These are phyloP conservation scores for Phialophora chinensis DNA, from an alignment of 2,329 filamentous ascomycete species.

Conservation along the genomic window DNA sequence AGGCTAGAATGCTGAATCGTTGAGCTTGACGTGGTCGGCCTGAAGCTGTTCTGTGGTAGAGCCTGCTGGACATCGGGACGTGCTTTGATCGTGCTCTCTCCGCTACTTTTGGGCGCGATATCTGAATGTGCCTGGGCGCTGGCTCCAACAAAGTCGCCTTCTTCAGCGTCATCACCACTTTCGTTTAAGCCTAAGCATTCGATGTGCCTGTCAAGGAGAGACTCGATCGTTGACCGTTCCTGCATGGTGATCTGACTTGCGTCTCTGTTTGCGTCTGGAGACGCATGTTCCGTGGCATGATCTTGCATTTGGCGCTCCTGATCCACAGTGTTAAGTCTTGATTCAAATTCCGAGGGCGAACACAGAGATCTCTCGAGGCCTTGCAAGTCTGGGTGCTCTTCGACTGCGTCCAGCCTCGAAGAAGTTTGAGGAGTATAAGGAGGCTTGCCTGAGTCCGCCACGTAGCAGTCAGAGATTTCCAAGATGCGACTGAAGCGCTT, in stretches of 20 bases:
- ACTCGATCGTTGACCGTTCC: constrained; percentile 40
- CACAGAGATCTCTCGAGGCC: constrained; percentile 9
- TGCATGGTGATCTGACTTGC: constrained; percentile 32
- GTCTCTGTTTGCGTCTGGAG: constrained; percentile 1
- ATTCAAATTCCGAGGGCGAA: constrained; percentile 1
- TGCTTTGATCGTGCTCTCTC: constrained; percentile 23
- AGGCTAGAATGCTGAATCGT: constrained; percentile 35
- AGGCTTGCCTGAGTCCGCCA: constrained; percentile 14
- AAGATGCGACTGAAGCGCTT: constrained; percentile 44
- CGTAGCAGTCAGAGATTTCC: constrained; percentile 37
- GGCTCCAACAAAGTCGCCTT: neutral
- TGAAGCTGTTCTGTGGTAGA: constrained; percentile 11
- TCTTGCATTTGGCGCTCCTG: constrained; percentile 1
- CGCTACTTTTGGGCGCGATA: constrained; percentile 2
- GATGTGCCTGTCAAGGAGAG: constrained; percentile 40
- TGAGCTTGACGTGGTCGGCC: constrained; percentile 30
- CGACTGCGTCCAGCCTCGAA: constrained; percentile 28
- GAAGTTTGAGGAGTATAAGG: constrained; percentile 24
- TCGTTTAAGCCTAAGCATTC: constrained; percentile 38
- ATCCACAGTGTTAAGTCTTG: neutral
- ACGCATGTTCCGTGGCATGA: neutral
- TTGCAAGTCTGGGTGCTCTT: constrained; percentile 29
- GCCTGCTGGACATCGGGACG: constrained; percentile 6
- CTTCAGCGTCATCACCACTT: constrained; percentile 5
- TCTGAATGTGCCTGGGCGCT: constrained; percentile 5